Conservation (phyloP, 192 early-diverging fungal species). For the Umbelopsis sp. region DNA sequence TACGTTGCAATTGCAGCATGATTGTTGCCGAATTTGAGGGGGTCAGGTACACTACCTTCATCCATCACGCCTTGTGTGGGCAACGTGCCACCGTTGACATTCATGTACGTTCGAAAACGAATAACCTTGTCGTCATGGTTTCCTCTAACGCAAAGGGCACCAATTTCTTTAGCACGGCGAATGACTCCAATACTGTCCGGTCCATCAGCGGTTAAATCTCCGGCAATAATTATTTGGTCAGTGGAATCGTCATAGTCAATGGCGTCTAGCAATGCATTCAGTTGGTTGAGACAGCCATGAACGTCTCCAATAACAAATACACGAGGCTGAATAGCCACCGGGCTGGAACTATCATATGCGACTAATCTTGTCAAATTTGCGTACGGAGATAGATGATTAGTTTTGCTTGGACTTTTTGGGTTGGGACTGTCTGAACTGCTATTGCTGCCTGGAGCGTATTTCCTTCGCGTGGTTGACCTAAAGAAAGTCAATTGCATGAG, state of each 20-base stretch:
- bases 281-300: conserved; percentile 62
- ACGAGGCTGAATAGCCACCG: conserved; percentile 27
- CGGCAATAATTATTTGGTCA: conserved; percentile 67
- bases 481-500: background rate
- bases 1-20: conserved; percentile 44
- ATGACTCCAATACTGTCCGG: conserved; percentile 62
- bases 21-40: conserved; percentile 30
- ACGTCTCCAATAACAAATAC: conserved; percentile 75
- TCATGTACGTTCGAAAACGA: conserved; percentile 47
- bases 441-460: background rate
- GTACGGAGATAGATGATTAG: conserved; percentile 31
- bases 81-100: conserved; percentile 20
- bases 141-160: conserved; percentile 63
- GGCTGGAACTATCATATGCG: background rate
- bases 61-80: conserved; percentile 17
- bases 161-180: conserved; percentile 47
- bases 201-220: conserved; percentile 70
- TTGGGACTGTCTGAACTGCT: too few species aligned
- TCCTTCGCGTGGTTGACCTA: background rate
- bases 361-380: conserved; percentile 33
- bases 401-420: background rate
- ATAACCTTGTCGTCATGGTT: conserved; percentile 78
- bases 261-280: conserved; percentile 53
- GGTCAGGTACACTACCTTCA: conserved; percentile 40
- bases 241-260: conserved; percentile 36